These are phyloP conservation scores for Petrea volubilis DNA, from an alignment of 257 asterid species.

Conservation along the genomic window DNA sequence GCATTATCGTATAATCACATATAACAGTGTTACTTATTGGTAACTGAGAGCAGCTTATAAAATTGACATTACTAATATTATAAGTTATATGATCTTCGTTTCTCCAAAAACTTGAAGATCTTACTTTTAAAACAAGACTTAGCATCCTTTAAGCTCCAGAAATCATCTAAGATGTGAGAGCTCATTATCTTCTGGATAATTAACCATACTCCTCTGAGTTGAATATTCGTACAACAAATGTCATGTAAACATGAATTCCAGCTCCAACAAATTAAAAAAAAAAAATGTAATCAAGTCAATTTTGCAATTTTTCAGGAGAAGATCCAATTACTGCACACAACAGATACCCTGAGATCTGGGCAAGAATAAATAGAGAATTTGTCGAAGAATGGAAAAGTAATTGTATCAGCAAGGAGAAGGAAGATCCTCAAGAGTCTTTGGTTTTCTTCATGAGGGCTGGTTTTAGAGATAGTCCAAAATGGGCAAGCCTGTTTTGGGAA, in stretches of 20 bases:
- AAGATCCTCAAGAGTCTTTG: slow-evolving; percentile 48
- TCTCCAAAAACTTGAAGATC: too few species aligned
- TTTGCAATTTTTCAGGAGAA: slow-evolving; percentile 57
- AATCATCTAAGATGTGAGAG: too few species aligned
- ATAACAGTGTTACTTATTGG: neutral
- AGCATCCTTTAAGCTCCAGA: too few species aligned
- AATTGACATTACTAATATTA: too few species aligned
- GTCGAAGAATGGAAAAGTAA: slow-evolving; percentile 76
- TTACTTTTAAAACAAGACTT: too few species aligned
- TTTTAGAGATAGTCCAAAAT: slow-evolving; percentile 73
- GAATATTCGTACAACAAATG: too few species aligned
- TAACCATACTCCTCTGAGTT: too few species aligned
- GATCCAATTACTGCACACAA: slow-evolving; percentile 92
- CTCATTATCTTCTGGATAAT: too few species aligned
- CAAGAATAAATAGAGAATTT: slow-evolving; percentile 73
- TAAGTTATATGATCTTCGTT: too few species aligned
- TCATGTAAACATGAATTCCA: too few species aligned
- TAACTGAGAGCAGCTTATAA: too few species aligned
- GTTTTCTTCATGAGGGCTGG: slow-evolving; percentile 99
- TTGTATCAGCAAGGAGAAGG: slow-evolving; percentile 31
- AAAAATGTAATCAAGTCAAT: neutral
- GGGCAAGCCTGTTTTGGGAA: slow-evolving; percentile 94
- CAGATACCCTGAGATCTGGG: slow-evolving; percentile 94
- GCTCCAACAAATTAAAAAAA: too few species aligned
- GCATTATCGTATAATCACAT: neutral